Evolutionary conservation across 192 early-diverging fungal genomes (phyloP), one percentile per base, ranked within the genome.

Genomic region (Chytriomyces confervae): DNA sequence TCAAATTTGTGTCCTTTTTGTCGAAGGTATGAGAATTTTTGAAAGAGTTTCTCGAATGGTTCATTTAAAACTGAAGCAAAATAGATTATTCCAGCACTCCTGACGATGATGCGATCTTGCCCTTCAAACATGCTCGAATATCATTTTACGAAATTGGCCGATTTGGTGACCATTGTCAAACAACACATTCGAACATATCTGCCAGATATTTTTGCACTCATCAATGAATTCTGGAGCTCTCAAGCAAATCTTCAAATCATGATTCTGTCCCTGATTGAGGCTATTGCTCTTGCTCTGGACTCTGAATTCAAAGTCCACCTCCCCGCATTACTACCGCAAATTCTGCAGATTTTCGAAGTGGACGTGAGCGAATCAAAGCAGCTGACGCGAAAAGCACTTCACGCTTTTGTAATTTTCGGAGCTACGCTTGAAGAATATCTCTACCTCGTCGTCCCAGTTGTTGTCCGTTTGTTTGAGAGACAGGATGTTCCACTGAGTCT

Each of bases 401-500:
- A 95, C 61, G 94, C 92, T 4, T 86, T 98, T 68, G 83, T 90
- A 7, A 90, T 91, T 6, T 92, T 98, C 84, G 94, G 94, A 3
- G 84, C 91, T 3, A 95, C 94, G 71, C 88, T 97, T 53, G 96
- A 98, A 73, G 95, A 94, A 71, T 97, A 97, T 75, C 86, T 98
- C 83, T 92, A 95, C 80, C 84, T 98, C 20, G 90, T 98, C 18
- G 91, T 97, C 68, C 96, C 95, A 7, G 89, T 90, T 2, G 84
- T 98, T 10, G 91, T 97, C 27, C 83, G 87, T 67, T 85, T 94
- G 9, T 91, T 97, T 78, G 95, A 98, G 66, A 88, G 86, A 50
- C 79, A 87, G 2, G 91, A 90, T 53, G 86, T 87, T 3, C 91
- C 93, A 0, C 66, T 86, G 16, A 75, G 78, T 36, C 72, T 97